phyloP scores from a whole-genome alignment of 371 early-diverging fungal genomes.

The Dichotomocladium elegans region DNA sequence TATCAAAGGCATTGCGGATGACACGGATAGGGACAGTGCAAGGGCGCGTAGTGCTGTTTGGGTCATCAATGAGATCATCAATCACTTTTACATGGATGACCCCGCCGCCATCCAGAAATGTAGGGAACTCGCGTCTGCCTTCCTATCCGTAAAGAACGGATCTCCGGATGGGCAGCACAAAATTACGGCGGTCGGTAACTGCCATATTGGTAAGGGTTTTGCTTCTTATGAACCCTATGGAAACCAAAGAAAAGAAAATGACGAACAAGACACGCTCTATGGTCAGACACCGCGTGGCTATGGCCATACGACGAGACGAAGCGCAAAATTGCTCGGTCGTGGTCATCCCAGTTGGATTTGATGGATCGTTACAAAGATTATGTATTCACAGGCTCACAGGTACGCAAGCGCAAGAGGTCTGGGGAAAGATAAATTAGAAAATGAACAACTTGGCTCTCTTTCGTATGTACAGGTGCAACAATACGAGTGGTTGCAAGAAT shows the following conservation, averaged over 20 bases:
- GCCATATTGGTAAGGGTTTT: constrained; percentile 65
- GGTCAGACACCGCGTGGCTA: constrained; percentile 70
- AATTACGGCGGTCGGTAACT: constrained; percentile 83
- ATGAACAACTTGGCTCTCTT: not conserved
- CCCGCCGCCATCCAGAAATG: constrained; percentile 53
- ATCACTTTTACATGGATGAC: constrained; percentile 59
- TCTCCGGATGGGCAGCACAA: constrained; percentile 45
- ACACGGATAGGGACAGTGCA: constrained; percentile 65
- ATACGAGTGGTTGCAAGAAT: constrained; percentile 84
- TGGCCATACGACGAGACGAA: constrained; percentile 97
- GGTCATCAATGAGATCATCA: constrained; percentile 78
- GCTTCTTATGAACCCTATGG: not conserved
- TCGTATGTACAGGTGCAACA: constrained; percentile 68
- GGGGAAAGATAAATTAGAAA: not conserved
- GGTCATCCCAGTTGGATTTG: constrained; percentile 83
- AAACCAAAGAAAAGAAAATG: not conserved
- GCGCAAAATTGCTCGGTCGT: constrained; percentile 90
- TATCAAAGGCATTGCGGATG: constrained; percentile 72
- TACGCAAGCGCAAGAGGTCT: not conserved
- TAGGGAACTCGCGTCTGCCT: constrained; percentile 53
- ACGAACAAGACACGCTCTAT: not conserved
- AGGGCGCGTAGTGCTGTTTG: constrained; percentile 69
- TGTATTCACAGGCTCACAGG: constrained; percentile 90
- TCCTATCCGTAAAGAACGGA: constrained; percentile 61
- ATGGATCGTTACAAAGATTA: constrained; percentile 87